Conservation (phyloP, 2,329 filamentous ascomycete species). For the Hyphodiscus sp. region DNA sequence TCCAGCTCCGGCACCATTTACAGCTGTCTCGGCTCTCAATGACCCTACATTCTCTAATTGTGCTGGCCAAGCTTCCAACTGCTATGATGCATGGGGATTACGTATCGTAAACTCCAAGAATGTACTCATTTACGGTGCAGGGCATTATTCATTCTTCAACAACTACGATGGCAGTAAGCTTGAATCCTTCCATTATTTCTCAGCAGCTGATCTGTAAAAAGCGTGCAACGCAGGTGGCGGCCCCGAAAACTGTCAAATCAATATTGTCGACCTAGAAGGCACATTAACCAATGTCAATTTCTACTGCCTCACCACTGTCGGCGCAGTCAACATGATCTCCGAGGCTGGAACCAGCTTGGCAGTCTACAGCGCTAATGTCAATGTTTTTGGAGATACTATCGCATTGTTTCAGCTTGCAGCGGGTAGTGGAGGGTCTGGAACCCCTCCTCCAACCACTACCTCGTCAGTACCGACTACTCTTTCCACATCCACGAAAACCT, state of each 20-base stretch:
- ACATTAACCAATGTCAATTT: slow-evolving; percentile 4
- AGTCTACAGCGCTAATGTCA: slow-evolving; percentile 7
- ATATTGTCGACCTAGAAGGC: slow-evolving; percentile 13
- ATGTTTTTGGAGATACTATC: slow-evolving; percentile 12
- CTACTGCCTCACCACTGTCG: slow-evolving; percentile 14
- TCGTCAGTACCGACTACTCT: too few species aligned
- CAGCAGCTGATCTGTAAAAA: neutral
- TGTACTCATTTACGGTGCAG: slow-evolving; percentile 43
- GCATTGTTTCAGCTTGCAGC: slow-evolving; percentile 4
- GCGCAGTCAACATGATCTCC: slow-evolving; percentile 13
- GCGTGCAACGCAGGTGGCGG: neutral
- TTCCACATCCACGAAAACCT: too few species aligned
- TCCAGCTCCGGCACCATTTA: slow-evolving; percentile 2
- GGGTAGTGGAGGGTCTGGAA: too few species aligned
- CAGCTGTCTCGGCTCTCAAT: slow-evolving; percentile 13
- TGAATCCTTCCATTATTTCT: too few species aligned
- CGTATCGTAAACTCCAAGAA: slow-evolving; percentile 45
- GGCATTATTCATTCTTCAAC: slow-evolving; percentile 52
- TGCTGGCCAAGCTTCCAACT: slow-evolving; percentile 30
- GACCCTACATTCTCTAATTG: slow-evolving; percentile 42
- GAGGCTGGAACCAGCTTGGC: slow-evolving; percentile 5
- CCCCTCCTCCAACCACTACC: too few species aligned
- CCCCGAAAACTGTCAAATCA: slow-evolving; percentile 9
- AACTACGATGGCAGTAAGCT: slow-evolving; percentile 34
- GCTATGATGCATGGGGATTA: slow-evolving; percentile 57